Percentiles rank a stretch among this genome's conserved stretches.
Evolutionary conservation across 768 basidiomycete genomes (phyloP).

Genomic region (Boletus rex-veris): DNA sequence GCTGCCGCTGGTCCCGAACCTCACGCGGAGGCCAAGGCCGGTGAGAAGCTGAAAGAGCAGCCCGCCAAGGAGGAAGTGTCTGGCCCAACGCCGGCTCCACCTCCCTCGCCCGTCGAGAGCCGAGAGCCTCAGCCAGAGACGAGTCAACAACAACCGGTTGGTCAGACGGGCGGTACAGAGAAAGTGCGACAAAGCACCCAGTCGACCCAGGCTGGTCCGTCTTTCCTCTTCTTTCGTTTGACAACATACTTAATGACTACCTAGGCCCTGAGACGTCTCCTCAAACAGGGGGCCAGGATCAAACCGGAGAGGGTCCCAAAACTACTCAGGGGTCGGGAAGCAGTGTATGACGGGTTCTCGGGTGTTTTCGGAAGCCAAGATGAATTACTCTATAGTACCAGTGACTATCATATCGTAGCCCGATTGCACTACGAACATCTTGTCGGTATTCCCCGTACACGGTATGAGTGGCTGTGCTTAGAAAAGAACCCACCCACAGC

Average conservation of each 20-base stretch:
- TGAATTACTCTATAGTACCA: neutral
- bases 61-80: neutral
- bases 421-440: too few relatives aligned
- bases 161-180: neutral
- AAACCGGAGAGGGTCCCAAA: neutral
- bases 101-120: neutral
- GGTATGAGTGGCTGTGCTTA: too few relatives aligned
- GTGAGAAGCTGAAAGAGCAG: neutral
- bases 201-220: conserved; percentile 3
- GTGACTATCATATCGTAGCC: too few relatives aligned
- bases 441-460: too few relatives aligned
- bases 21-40: neutral
- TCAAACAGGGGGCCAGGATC: neutral
- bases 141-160: neutral
- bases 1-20: neutral
- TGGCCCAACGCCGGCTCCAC: neutral
- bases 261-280: neutral
- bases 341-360: neutral
- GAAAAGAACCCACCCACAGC: too few relatives aligned
- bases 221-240: too few relatives aligned
- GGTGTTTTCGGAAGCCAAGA: neutral
- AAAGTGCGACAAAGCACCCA: neutral
- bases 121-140: neutral
- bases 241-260: neutral
- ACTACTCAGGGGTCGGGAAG: conserved; percentile 5